Evolutionary conservation across 164 flowering plant species (phyloP).

Genomic region (Sextonia rubra): DNA sequence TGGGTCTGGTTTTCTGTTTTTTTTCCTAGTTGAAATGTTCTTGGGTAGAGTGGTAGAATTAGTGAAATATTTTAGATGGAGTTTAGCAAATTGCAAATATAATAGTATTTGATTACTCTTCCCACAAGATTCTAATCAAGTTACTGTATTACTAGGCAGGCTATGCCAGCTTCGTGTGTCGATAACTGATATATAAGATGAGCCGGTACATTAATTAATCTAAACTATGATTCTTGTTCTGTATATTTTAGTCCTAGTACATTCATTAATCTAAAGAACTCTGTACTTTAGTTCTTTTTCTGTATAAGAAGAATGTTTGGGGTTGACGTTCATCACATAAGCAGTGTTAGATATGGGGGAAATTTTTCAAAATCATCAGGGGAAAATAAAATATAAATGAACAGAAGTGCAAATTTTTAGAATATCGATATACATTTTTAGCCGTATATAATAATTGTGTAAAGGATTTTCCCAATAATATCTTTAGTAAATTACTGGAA

Average conservation of each 20-base stretch:
- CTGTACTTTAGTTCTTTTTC: background rate
- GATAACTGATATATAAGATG: background rate
- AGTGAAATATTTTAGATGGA: background rate
- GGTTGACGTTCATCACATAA: background rate
- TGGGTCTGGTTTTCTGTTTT: background rate
- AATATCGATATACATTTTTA: no score
- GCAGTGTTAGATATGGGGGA: background rate
- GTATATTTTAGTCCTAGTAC: background rate
- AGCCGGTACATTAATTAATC: background rate
- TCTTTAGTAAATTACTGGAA: no score
- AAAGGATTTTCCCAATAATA: no score
- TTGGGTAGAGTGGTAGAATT: constrained; percentile 1
- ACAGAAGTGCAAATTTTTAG: no score
- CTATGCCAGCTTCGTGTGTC: background rate
- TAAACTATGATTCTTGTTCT: background rate
- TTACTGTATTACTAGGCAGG: background rate
- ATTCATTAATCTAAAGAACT: background rate
- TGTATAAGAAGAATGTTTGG: no score
- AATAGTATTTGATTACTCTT: background rate
- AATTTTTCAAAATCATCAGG: no score
- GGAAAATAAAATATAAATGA: no score
- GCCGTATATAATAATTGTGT: no score
- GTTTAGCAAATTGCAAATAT: background rate
- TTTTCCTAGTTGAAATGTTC: background rate
- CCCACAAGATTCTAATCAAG: background rate